phyloP scores from a whole-genome alignment of 768 basidiomycete genomes.

The Suillus occidentalis region DNA sequence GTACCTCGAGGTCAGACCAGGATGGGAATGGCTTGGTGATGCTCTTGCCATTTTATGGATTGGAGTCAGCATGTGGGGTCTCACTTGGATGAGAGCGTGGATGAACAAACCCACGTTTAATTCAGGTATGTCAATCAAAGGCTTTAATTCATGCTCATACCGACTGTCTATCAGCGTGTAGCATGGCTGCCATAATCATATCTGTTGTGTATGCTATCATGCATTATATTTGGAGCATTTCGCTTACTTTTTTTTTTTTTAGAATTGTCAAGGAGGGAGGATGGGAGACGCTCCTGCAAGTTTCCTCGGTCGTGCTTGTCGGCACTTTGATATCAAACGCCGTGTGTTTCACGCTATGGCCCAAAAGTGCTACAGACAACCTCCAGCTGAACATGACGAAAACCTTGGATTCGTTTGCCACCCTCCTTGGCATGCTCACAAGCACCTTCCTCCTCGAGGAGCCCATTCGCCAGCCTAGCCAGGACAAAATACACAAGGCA shows the following conservation, averaged over 20 bases:
- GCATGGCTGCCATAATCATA: slow-evolving; percentile 81
- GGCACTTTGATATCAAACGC: slow-evolving; percentile 80
- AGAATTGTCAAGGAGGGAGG: slow-evolving; percentile 90
- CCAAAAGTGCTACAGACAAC: slow-evolving; percentile 76
- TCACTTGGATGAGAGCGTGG: slow-evolving; percentile 93
- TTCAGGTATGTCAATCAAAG: slow-evolving; percentile 53
- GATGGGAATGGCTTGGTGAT: slow-evolving; percentile 76
- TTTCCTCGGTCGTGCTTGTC: slow-evolving; percentile 72
- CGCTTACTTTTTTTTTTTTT: slow-evolving; percentile 7
- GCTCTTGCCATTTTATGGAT: slow-evolving; percentile 77
- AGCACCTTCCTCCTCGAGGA: slow-evolving; percentile 84
- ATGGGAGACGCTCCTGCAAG: slow-evolving; percentile 68
- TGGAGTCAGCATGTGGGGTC: slow-evolving; percentile 72
- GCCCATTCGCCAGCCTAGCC: slow-evolving; percentile 52
- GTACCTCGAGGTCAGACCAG: slow-evolving; percentile 70
- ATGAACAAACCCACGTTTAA: slow-evolving; percentile 89
- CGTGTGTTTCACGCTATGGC: slow-evolving; percentile 85
- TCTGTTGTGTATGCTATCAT: slow-evolving; percentile 66
- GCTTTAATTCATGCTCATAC: neutral
- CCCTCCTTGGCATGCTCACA: slow-evolving; percentile 79
- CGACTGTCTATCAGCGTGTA: slow-evolving; percentile 54
- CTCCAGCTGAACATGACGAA: slow-evolving; percentile 84
- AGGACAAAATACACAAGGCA: slow-evolving; percentile 72
- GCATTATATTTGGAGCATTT: neutral
- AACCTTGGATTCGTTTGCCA: slow-evolving; percentile 86